Base-by-base conservation (phyloP, 371 early-diverging fungal species). In the Mortierella sp. region DNA sequence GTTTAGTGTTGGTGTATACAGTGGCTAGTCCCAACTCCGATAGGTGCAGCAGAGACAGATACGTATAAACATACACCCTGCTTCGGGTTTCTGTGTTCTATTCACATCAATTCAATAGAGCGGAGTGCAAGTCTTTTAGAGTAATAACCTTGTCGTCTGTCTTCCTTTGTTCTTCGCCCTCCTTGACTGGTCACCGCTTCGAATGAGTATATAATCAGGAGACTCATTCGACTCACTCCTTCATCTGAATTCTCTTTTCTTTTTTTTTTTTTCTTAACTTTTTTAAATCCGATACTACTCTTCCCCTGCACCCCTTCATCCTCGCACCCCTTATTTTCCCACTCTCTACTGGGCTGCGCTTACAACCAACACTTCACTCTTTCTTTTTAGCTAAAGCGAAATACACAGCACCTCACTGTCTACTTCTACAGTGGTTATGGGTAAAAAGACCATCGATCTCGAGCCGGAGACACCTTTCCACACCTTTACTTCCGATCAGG, bases 401-500 rank as follows among this genome's bases (percentile, higher is more conserved):
- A n/a, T 34, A 15, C 46, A 50, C 50, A 59, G 6, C 39, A 24
- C 9, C 27, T 17, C 21, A 1, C 27, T 44, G 34, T 15, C 24
- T 44, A n/a, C 23, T 19, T 19, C 6, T n/a, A n/a, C n/a, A n/a
- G n/a, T 53, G 43, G 57, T 61, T 48, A 72, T 65, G 65, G 58
- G 49, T 43, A 65, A 64, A 59, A 76, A 66, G 49, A 80, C 81
- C 41, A 80, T 56, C 55, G 56, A 75, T 34, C 70, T 75, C 32
- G 81, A 76, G 50, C 81, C 80, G 47, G 70, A 75, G 47, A 70
- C 75, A 3, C 80, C 86, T 48, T 83, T 75, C 70, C 85, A 83
- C 50, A 68, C 78, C n/a, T 52, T 67, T 32, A 83, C 89, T 15
- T 73, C 82, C 34, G 88, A 88, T n/a, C 76, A 80, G 50, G 80